Base-by-base conservation (phyloP, 2,329 filamentous ascomycete species). In the Aspergillus sp. region DNA sequence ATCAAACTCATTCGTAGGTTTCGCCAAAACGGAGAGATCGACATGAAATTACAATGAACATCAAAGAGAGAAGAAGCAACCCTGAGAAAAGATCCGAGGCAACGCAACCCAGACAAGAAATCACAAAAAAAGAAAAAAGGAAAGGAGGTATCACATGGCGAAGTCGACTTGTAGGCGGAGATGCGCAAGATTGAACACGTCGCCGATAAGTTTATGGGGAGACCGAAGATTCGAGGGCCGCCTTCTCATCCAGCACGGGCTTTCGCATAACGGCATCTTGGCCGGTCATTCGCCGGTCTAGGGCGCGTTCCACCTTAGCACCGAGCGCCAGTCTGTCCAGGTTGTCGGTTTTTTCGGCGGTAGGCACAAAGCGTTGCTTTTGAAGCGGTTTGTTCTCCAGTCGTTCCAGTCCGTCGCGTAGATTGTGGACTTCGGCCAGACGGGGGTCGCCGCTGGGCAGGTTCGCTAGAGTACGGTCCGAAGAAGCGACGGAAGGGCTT, bases 301-400 rank as follows among this genome's bases (percentile, higher is more conserved):
- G 85, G 22, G 93, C 92, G 61, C 93, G 87, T 75, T 96, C 92
- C 46, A 96, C 85, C 80, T 96, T 96, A 61, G 92, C 92, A 52
- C 92, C 90, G 55, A 96, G 85, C 42, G 92, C 92, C 59, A 96
- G 84, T 80, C 96, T 96, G 80, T 87, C 88, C 77, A 96, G 82
- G 73, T 90, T 88, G 70, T 91, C 90, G 20, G 84, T 86, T 83
- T 96, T 96, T 77, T 94, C 87, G 63, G 89, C 86, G 73, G 83
- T 90, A 64, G 93, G 86, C 58, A 87, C 82, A 71, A 93, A 93
- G 67, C 93, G 89, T 80, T 97, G 93, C 69, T 89, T 86, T 67
- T 86, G 81, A 29, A 96, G 87, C 52, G 90, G 90, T 78, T 91
- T 92, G 82, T 96, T 95, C 77, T 96, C 91, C 79, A 97, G 90